Conservation (phyloP, 2,329 filamentous ascomycete species). For the Botrytis tulipae region DNA sequence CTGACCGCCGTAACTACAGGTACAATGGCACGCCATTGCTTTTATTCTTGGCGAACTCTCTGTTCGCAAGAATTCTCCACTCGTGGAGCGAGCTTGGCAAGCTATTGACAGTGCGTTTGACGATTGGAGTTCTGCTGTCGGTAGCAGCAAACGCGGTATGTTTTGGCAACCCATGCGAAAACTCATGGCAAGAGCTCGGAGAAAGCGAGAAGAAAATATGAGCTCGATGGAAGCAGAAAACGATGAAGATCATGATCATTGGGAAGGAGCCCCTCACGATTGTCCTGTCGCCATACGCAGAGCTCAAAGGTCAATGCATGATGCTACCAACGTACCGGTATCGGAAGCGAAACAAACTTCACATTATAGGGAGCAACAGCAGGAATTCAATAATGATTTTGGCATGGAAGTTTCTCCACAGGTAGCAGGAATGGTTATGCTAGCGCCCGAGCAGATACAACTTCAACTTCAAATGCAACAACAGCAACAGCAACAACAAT, state of each 20-base stretch:
- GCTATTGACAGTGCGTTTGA: slow-evolving; percentile 40
- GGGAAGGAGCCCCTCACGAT: slow-evolving; percentile 20
- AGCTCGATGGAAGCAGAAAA: slow-evolving; percentile 28
- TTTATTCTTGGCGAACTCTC: slow-evolving; percentile 44
- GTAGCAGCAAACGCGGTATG: slow-evolving; percentile 50
- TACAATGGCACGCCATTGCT: slow-evolving; percentile 48
- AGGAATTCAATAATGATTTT: background rate
- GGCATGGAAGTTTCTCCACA: slow-evolving; percentile 27
- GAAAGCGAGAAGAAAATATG: slow-evolving; percentile 51
- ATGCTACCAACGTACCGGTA: background rate
- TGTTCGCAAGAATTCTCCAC: slow-evolving; percentile 39
- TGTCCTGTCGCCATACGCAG: slow-evolving; percentile 7
- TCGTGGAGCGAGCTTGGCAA: slow-evolving; percentile 44
- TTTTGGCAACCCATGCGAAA: slow-evolving; percentile 63
- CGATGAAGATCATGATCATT: slow-evolving; percentile 4
- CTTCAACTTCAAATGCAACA: slow-evolving; percentile 30
- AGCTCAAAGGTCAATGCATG: background rate
- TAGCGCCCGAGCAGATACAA: slow-evolving; percentile 31
- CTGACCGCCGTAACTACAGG: background rate
- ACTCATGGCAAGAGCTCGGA: slow-evolving; percentile 57
- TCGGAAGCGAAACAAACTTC: background rate
- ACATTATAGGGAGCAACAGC: background rate
- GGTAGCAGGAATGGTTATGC: slow-evolving; percentile 30
- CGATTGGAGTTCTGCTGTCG: slow-evolving; percentile 30
- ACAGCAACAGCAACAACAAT: slow-evolving; percentile 26